Evolutionary conservation across 1,284 basidiomycete genomes (phyloP).

Genomic region (Cutaneotrichosporon sp.): DNA sequence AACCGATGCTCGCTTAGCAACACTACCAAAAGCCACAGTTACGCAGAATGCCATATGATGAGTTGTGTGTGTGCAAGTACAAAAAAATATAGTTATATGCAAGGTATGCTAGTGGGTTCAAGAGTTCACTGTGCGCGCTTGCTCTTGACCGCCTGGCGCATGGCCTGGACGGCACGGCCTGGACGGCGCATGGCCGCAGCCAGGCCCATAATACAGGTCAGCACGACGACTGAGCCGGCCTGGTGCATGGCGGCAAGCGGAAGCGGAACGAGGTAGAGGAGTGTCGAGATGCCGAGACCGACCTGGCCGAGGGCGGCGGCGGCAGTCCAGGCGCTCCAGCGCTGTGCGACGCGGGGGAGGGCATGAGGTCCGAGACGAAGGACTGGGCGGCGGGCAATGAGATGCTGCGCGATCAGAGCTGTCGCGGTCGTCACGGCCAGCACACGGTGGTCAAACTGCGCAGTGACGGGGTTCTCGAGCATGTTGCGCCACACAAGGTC

Average conservation of each 20-base stretch:
- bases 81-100: background rate
- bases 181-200: conserved; percentile 69
- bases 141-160: conserved; percentile 13
- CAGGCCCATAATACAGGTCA: conserved; percentile 79
- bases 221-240: conserved; percentile 80
- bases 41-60: conserved; percentile 1
- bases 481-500: conserved; percentile 89
- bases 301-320: conserved; percentile 83
- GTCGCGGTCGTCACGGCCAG: conserved; percentile 79
- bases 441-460: conserved; percentile 92
- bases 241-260: conserved; percentile 91
- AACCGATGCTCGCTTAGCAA: no score
- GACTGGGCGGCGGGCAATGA: conserved; percentile 54
- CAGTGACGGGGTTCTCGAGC: conserved; percentile 95
- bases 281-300: conserved; percentile 80
- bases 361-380: conserved; percentile 51
- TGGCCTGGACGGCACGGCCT: conserved; percentile 55
- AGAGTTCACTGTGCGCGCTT: background rate
- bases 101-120: background rate
- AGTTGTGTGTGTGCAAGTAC: conserved; percentile 2
- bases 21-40: no score
- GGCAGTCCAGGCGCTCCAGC: conserved; percentile 64
- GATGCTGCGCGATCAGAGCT: conserved; percentile 62
- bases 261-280: conserved; percentile 89
- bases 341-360: conserved; percentile 64